Evolutionary conservation across 139 green algal species (phyloP).

Genomic region (Coccomyxa sp.): DNA sequence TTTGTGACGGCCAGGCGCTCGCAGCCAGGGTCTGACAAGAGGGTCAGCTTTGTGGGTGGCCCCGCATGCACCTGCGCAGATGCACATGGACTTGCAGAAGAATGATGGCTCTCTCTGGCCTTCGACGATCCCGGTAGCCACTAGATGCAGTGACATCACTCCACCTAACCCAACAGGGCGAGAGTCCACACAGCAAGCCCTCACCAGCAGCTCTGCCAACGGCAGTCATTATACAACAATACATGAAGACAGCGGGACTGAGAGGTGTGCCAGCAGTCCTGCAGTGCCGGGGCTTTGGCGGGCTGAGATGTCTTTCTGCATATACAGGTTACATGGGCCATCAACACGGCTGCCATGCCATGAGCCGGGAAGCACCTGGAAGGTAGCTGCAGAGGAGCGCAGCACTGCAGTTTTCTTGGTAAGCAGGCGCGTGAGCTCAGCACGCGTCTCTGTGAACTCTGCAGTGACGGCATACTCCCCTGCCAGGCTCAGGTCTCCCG

Average conservation of each 20-base stretch:
- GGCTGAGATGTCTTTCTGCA: no score
- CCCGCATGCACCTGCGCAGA: slow-evolving; percentile 26
- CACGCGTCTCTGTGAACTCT: slow-evolving; percentile 43
- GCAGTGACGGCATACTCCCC: slow-evolving; percentile 37
- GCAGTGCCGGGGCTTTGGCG: no score
- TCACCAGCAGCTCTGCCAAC: no score
- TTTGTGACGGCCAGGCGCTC: slow-evolving; percentile 41
- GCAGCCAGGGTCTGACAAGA: slow-evolving; percentile 19
- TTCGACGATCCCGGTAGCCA: no score
- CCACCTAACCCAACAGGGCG: no score
- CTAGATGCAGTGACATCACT: no score
- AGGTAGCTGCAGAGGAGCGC: slow-evolving; percentile 31
- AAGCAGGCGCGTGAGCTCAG: slow-evolving; percentile 34
- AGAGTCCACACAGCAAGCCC: background rate
- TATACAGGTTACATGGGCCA: no score
- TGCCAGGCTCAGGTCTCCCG: slow-evolving; percentile 20
- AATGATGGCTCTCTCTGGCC: background rate
- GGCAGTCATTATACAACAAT: no score
- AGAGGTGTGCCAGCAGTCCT: no score
- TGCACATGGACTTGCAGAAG: slow-evolving; percentile 20
- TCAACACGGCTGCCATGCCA: no score
- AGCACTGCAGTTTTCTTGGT: slow-evolving; percentile 36
- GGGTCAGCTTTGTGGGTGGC: slow-evolving; percentile 13
- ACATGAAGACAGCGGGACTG: no score
- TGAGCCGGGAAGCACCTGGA: no score